Conservation (phyloP, 768 basidiomycete genomes). For the Megacollybia marginata region DNA sequence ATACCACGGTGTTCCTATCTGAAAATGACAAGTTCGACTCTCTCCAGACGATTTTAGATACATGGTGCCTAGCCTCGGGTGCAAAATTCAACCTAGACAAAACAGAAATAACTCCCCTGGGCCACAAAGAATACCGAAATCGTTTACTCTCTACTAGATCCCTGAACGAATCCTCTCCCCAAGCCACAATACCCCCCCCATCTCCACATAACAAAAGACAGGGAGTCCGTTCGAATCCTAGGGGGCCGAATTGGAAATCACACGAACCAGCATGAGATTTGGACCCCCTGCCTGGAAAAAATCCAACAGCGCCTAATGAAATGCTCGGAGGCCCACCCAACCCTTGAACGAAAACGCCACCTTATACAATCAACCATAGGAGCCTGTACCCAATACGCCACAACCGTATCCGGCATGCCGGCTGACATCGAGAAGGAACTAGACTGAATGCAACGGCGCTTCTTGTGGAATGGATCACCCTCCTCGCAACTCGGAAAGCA, state of each 20-base stretch:
- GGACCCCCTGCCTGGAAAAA: background rate
- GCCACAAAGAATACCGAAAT: constrained; percentile 3
- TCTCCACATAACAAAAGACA: background rate
- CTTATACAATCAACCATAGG: constrained; percentile 1
- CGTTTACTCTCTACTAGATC: background rate
- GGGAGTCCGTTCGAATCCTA: background rate
- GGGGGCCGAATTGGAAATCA: constrained; percentile 1
- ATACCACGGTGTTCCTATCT: constrained; percentile 9
- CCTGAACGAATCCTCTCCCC: background rate
- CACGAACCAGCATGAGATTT: background rate
- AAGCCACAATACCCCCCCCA: background rate
- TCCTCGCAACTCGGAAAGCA: background rate
- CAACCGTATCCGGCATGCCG: constrained; percentile 11
- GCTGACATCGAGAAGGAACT: background rate
- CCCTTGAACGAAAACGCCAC: background rate
- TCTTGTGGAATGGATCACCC: background rate
- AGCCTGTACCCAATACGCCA: constrained; percentile 4
- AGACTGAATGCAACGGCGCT: background rate
- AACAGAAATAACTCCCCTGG: constrained; percentile 12
- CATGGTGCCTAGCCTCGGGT: background rate
- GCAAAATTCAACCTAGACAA: constrained; percentile 12
- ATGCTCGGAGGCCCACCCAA: background rate
- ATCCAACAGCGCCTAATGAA: background rate
- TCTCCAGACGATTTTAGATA: background rate
- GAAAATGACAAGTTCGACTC: background rate